These are phyloP conservation scores for Aspergillus tubingensis DNA, from an alignment of 2,329 filamentous ascomycete species.

Conservation along the genomic window DNA sequence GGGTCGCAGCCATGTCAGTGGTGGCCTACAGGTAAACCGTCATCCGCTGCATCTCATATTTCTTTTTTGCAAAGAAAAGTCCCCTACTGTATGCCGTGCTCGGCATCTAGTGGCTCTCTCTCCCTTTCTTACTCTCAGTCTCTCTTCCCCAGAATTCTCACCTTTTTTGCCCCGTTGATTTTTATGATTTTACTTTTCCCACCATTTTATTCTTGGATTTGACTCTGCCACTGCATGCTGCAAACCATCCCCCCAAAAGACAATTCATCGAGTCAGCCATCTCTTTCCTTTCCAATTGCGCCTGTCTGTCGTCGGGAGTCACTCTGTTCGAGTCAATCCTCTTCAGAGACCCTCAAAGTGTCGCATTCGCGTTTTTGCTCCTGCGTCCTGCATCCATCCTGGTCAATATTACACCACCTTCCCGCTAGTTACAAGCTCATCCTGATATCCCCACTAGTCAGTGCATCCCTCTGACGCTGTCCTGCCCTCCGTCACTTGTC, in stretches of 20 bases:
- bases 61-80: conserved; percentile 2
- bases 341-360: conserved; percentile 20
- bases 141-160: background rate
- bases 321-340: conserved; percentile 17
- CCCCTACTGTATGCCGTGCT: conserved; percentile 1
- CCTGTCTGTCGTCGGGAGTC: conserved; percentile 8
- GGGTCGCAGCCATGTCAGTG: background rate
- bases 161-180: background rate
- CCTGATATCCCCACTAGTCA: conserved; percentile 32
- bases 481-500: conserved; percentile 16
- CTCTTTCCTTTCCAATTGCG: conserved; percentile 3
- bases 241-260: conserved; percentile 24
- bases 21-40: conserved; percentile 2
- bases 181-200: background rate
- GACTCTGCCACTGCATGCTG: conserved; percentile 20
- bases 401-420: conserved; percentile 42
- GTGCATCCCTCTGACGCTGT: conserved; percentile 21
- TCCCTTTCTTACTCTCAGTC: background rate
- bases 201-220: background rate
- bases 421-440: conserved; percentile 40
- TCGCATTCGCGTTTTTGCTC: conserved; percentile 30
- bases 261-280: background rate
- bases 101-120: background rate
- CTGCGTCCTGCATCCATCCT: conserved; percentile 40
- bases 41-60: conserved; percentile 7